Evolutionary conservation across 257 asterid genomes (phyloP).

Genomic region (Asclepias syriaca): DNA sequence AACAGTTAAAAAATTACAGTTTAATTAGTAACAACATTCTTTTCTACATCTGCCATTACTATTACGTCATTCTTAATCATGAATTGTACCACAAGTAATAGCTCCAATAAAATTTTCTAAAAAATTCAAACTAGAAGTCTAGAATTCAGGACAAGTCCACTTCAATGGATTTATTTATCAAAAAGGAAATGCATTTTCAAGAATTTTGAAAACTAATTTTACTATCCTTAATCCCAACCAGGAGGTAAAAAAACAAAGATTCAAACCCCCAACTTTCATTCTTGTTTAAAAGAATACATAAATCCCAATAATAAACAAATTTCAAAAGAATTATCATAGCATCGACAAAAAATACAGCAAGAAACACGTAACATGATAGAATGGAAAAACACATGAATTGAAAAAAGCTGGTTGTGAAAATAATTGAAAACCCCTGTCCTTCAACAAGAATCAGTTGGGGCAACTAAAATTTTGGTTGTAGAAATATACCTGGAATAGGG

Average conservation of each 20-base stretch:
- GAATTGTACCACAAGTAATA: not conserved
- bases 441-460: not conserved
- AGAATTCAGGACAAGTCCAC: not conserved
- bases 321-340: not conserved
- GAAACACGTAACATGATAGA: not conserved
- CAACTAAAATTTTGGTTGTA: not conserved
- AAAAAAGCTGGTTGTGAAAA: not conserved
- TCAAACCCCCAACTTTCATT: not conserved
- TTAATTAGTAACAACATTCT: not conserved
- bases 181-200: not conserved
- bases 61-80: not conserved
- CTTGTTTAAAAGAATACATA: not conserved
- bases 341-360: not conserved
- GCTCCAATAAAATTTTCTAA: not conserved
- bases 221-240: not conserved
- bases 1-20: not conserved
- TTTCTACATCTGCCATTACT: not conserved
- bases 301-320: not conserved
- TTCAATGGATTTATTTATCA: not conserved
- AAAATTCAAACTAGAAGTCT: not conserved
- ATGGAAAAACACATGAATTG: not conserved
- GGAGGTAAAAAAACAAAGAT: not conserved
- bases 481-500: slow-evolving; percentile 74
- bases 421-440: not conserved
- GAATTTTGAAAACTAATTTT: not conserved